Conservation (phyloP, 1,284 basidiomycete genomes). For the Testicularia cyperi region DNA sequence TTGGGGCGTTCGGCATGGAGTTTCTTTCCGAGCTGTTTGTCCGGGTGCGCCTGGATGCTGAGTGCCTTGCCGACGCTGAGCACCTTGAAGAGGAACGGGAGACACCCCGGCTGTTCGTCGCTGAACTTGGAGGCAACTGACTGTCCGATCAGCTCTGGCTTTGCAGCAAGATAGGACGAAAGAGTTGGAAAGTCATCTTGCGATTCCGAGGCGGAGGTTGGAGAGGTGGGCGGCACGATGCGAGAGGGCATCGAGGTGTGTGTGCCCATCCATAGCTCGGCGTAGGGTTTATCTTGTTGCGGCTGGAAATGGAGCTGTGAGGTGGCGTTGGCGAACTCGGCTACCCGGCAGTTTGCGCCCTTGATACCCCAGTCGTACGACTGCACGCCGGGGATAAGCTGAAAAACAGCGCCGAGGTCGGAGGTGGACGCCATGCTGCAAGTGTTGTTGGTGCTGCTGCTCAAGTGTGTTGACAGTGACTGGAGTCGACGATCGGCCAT, state of each 20-base stretch:
- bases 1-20: constrained; percentile 76
- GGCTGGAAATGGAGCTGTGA: constrained; percentile 24
- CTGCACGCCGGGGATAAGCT: constrained; percentile 55
- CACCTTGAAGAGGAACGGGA: constrained; percentile 59
- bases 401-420: constrained; percentile 21
- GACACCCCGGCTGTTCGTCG: constrained; percentile 19
- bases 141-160: constrained; percentile 43
- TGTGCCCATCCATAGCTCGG: constrained; percentile 88
- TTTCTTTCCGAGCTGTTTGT: constrained; percentile 80
- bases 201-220: not conserved
- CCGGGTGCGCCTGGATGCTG: constrained; percentile 95
- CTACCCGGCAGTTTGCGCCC: constrained; percentile 38
- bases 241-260: constrained; percentile 84
- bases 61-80: constrained; percentile 89
- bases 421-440: not conserved
- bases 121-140: constrained; percentile 20
- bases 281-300: constrained; percentile 43
- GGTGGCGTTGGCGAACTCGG: constrained; percentile 44
- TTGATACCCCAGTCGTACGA: constrained; percentile 58
- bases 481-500: too few species aligned
- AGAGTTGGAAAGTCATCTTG: constrained; percentile 11
- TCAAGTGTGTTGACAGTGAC: too few species aligned
- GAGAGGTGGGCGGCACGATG: constrained; percentile 55
- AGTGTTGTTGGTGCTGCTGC: too few species aligned
- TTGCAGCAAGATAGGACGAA: constrained; percentile 21